Percentiles rank a stretch among this genome's conserved stretches.
phyloP scores from a whole-genome alignment of 2,329 filamentous ascomycete species.

The Arthrobotrys megalospora region DNA sequence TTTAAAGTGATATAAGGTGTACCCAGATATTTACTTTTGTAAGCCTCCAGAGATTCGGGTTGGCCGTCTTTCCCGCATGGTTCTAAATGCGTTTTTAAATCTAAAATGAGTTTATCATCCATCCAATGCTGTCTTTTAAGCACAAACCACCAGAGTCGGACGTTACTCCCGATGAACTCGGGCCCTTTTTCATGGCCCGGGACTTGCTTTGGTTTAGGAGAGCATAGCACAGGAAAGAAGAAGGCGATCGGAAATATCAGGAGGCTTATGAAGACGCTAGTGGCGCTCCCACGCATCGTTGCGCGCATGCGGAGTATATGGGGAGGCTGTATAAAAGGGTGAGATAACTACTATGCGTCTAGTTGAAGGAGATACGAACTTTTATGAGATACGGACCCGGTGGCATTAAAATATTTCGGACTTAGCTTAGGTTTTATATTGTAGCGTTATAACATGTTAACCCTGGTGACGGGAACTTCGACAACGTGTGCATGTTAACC shows the following conservation, averaged over 20 bases:
- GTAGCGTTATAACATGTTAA: too few species aligned
- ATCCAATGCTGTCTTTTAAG: conserved; percentile 3
- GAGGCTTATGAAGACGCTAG: too few species aligned
- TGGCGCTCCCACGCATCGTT: too few species aligned
- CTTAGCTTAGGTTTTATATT: background rate
- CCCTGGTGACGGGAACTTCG: too few species aligned
- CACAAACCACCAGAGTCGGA: conserved; percentile 50
- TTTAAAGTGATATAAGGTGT: conserved; percentile 33
- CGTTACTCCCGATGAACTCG: conserved; percentile 24
- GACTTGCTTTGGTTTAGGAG: background rate
- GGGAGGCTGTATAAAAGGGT: too few species aligned
- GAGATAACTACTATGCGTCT: too few species aligned
- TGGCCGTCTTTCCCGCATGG: background rate
- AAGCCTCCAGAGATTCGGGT: background rate
- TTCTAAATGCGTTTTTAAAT: background rate
- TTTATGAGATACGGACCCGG: too few species aligned
- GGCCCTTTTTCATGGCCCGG: background rate
- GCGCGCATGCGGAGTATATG: too few species aligned
- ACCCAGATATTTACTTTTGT: background rate
- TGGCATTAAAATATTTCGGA: background rate
- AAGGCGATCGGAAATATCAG: background rate
- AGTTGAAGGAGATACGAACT: too few species aligned
- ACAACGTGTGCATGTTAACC: too few species aligned
- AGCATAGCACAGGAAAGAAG: background rate
- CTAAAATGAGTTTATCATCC: background rate